Conservation (phyloP, 306 rosid genomes). For the Cicer pinnatifidum region DNA sequence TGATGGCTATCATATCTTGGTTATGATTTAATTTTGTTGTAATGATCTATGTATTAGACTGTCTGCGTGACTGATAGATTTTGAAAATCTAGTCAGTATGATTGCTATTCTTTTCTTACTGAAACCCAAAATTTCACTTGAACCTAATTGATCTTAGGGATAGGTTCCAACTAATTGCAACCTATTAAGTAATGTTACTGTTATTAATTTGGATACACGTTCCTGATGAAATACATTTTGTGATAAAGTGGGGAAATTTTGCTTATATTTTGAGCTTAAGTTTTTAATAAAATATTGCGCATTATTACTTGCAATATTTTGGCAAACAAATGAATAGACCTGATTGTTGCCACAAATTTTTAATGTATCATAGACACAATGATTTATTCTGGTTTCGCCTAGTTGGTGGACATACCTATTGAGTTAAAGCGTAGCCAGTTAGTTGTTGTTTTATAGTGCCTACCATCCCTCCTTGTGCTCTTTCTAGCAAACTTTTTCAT, state of each 20-base stretch:
- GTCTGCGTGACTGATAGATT: neutral
- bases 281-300: constrained; percentile 12
- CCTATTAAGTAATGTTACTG: constrained; percentile 6
- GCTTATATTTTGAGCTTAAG: neutral
- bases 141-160: constrained; percentile 29
- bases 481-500: constrained; percentile 9
- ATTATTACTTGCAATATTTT: constrained; percentile 10
- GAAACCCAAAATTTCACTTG: constrained; percentile 14
- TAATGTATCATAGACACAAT: neutral
- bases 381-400: neutral
- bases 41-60: constrained; percentile 29
- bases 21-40: constrained; percentile 8
- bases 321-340: constrained; percentile 1
- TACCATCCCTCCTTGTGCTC: neutral
- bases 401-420: neutral
- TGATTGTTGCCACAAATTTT: neutral
- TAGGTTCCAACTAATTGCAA: neutral
- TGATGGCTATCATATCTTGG: constrained; percentile 19
- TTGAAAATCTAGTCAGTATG: constrained; percentile 25
- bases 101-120: constrained; percentile 13
- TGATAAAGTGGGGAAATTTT: neutral
- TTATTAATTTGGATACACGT: constrained; percentile 21
- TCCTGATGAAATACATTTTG: constrained; percentile 1
- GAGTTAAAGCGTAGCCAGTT: constrained; percentile 3
- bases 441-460: neutral